Evolutionary conservation across 768 basidiomycete genomes (phyloP).

Genomic region (Suillus plorans): DNA sequence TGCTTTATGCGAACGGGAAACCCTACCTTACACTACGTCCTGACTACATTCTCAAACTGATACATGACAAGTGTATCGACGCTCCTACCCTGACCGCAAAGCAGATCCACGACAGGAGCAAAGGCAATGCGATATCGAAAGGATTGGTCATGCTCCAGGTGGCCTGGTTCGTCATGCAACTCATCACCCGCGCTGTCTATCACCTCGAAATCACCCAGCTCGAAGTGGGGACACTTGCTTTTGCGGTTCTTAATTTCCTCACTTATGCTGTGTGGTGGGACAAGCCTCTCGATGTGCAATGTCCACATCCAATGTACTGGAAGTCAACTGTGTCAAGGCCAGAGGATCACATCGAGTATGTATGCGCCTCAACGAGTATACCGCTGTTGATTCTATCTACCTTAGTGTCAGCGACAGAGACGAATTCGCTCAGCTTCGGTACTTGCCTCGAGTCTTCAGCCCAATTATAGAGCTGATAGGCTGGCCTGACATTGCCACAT

Average conservation of each 20-base stretch:
- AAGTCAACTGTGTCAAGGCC: not conserved
- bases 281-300: not conserved
- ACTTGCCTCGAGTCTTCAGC: no score
- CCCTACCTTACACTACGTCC: not conserved
- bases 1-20: not conserved
- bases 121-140: not conserved
- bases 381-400: not conserved
- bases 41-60: not conserved
- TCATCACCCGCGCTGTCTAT: not conserved
- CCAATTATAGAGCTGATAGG: not conserved
- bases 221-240: not conserved
- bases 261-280: not conserved
- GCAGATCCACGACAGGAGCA: not conserved
- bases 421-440: not conserved
- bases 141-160: not conserved
- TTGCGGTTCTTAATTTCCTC: not conserved
- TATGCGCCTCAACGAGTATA: not conserved
- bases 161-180: not conserved
- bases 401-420: not conserved
- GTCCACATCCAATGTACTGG: not conserved
- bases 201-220: not conserved
- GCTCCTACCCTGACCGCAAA: not conserved
- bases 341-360: not conserved
- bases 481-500: not conserved
- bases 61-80: not conserved